A percentile compares a stretch with the other conserved stretches of the same genome.
Conservation (phyloP, 768 basidiomycete genomes). For the Candolleomyces eurysporus region DNA sequence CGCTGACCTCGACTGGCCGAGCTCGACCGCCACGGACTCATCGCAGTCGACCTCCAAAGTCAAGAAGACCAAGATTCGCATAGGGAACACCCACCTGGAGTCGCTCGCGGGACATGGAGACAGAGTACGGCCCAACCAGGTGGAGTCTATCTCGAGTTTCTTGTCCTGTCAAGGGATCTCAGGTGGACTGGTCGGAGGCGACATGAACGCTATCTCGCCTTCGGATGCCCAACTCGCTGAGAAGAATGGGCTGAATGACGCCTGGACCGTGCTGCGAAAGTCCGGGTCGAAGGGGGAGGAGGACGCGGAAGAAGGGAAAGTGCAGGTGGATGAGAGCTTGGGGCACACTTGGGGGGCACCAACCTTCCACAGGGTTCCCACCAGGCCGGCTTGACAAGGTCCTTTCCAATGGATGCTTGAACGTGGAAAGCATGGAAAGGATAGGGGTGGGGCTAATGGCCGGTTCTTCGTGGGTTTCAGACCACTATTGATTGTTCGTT, state of each 20-base stretch:
- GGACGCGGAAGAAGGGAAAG: too few relatives aligned
- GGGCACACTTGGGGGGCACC: not conserved
- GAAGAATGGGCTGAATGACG: not conserved
- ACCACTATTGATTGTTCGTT: not conserved
- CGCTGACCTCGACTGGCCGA: not conserved
- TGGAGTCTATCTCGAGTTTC: not conserved
- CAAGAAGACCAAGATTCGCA: not conserved
- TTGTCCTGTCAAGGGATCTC: not conserved
- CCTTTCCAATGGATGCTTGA: not conserved
- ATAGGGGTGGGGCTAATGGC: not conserved
- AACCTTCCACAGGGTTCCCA: not conserved
- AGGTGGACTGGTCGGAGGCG: not conserved
- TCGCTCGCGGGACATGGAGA: not conserved
- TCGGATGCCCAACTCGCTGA: not conserved
- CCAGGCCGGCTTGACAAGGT: not conserved
- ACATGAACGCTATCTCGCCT: not conserved
- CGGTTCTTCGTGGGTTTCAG: not conserved
- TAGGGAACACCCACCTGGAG: not conserved
- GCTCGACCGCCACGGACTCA: not conserved
- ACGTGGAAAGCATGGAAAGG: not conserved
- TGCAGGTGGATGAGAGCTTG: not conserved
- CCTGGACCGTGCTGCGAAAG: not conserved
- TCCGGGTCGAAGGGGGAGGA: too few relatives aligned
- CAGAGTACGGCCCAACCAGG: not conserved
- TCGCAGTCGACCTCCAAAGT: not conserved